Percentiles rank a stretch among this genome's conserved stretches.
phyloP scores from a whole-genome alignment of 805 yeast species.

The Candida orba region DNA sequence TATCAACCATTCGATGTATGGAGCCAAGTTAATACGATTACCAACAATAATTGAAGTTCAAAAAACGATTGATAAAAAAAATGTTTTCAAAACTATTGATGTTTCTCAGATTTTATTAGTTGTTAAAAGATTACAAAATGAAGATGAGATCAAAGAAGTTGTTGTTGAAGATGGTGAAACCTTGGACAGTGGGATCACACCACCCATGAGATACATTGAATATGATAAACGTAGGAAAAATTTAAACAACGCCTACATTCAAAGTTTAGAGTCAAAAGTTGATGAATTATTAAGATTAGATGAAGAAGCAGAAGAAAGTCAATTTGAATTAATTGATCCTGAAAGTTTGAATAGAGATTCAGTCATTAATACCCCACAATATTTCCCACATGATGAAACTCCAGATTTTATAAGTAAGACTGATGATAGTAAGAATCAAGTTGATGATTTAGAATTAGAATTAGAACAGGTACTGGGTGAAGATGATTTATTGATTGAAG shows the following conservation, averaged over 20 bases:
- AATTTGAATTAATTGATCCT: conserved; percentile 66
- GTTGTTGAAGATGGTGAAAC: conserved; percentile 32
- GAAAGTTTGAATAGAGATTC: conserved; percentile 27
- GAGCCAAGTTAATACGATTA: conserved; percentile 79
- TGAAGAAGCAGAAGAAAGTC: conserved; percentile 74
- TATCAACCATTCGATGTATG: conserved; percentile 63
- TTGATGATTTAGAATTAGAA: conserved; percentile 47
- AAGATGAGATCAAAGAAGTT: conserved; percentile 39
- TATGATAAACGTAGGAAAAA: conserved; percentile 67
- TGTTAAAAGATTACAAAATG: conserved; percentile 42
- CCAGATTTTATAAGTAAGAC: conserved; percentile 2
- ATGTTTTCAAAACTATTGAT: conserved; percentile 80
- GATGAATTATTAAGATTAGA: conserved; percentile 70
- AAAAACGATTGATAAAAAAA: conserved; percentile 85
- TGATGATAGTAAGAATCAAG: conserved; percentile 15
- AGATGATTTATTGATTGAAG: conserved; percentile 14
- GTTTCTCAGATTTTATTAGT: conserved; percentile 80
- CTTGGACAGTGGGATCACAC: conserved; percentile 62
- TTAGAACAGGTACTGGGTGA: conserved; percentile 44
- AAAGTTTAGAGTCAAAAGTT: conserved; percentile 71
- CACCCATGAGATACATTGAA: conserved; percentile 67
- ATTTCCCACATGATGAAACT: conserved; percentile 1
- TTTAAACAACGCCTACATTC: conserved; percentile 62
- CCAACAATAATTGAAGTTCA: conserved; percentile 85
- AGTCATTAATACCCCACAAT: conserved; percentile 18